Evolutionary conservation across 2,329 filamentous ascomycete species (phyloP), one percentile per base, ranked within the genome.

Genomic region (Dactylonectria macrodidyma): DNA sequence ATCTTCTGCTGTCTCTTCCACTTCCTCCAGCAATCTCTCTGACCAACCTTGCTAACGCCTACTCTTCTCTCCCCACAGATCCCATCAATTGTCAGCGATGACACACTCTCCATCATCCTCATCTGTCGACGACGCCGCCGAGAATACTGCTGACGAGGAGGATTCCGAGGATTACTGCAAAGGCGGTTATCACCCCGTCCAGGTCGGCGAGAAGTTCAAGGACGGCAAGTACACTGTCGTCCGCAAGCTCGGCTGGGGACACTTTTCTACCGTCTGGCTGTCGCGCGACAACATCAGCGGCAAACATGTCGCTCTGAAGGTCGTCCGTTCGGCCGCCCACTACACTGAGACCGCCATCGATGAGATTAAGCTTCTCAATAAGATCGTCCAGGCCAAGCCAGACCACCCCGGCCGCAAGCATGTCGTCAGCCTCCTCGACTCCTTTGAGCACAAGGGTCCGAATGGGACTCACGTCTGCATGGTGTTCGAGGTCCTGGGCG

Each of bases 131-230:
- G 95, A 97, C 80, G 88, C 90, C 75, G 90, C 92, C 81, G 95
- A 98, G 78, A 95, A 96, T 80, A 97, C 95, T 46, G 95, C 95
- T 78, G 96, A 98, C 80, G 96, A 99, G 84, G 96, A 99, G 84
- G 96, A 99, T 83, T 97, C 94, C 55, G 95, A 98, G 83, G 96
- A 99, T 83, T 99, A 99, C 86, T 98, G 95, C 89, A 98, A 98
- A 84, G 96, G 96, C 78, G 96, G 96, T 68, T 99, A 98, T 82
- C 96, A 99, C 80, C 96, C 96, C 3, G 96, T 99, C 57, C 89
- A 91, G 76, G 92, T 98, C 68, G 96, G 96, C 76, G 96, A 99
- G 84, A 93, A 95, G 78, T 98, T 98, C 89, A 98, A 98, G 81
- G 94, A 98, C 81, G 95, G 94, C 75, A 95, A 94, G 84, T 99